A percentile compares a stretch with the other conserved stretches of the same genome.
These are phyloP conservation scores for Chaetomium olivaceum DNA, from an alignment of 2,329 filamentous ascomycete genomes.

Conservation along the genomic window DNA sequence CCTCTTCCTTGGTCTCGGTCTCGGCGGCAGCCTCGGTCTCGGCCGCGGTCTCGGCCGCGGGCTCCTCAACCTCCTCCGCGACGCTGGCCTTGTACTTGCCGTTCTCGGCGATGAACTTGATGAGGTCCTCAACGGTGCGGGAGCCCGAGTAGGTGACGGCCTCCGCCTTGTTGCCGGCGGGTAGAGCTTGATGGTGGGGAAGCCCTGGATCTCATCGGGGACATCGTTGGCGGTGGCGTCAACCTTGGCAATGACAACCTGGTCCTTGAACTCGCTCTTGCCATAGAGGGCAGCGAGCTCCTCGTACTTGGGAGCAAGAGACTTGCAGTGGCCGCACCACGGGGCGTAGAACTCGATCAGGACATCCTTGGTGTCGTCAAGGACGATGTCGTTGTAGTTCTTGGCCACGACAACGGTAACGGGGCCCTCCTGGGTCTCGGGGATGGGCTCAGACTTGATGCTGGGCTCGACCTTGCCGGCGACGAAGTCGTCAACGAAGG, in stretches of 20 bases:
- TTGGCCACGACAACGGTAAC: constrained; percentile 89
- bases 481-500: constrained; percentile 83
- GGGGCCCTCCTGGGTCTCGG: constrained; percentile 86
- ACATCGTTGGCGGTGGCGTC: constrained; percentile 96
- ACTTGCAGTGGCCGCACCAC: constrained; percentile 99
- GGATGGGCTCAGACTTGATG: constrained; percentile 97
- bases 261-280: constrained; percentile 75
- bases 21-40: constrained; percentile 16
- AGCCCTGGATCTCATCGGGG: constrained; percentile 93
- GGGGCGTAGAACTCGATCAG: constrained; percentile 98
- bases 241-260: constrained; percentile 94
- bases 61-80: constrained; percentile 55
- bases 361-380: constrained; percentile 95
- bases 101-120: constrained; percentile 91
- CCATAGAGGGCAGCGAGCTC: constrained; percentile 79
- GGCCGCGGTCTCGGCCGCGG: constrained; percentile 45
- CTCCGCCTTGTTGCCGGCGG: constrained; percentile 80
- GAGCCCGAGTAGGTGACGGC: constrained; percentile 85
- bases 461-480: constrained; percentile 89
- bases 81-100: constrained; percentile 83
- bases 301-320: constrained; percentile 93
- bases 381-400: constrained; percentile 87
- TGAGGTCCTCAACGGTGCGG: constrained; percentile 87
- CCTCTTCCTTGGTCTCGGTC: constrained; percentile 41
- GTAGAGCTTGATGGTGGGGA: constrained; percentile 99